phyloP scores from a whole-genome alignment of 129 eudicot species.

The Gnaphalium uliginosum region DNA sequence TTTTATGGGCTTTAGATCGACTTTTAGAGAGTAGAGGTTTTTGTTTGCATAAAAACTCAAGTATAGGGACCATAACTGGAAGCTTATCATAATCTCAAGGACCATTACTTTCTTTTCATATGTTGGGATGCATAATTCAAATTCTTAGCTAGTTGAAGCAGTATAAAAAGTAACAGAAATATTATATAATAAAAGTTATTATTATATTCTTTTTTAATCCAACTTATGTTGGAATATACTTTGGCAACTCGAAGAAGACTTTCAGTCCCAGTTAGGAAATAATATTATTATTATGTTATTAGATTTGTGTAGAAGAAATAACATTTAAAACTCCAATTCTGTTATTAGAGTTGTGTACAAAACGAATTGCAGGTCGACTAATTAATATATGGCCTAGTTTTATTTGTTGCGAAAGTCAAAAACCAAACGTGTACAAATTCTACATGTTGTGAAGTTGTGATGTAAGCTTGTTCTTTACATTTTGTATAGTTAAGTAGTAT shows the following conservation, averaged over 20 bases:
- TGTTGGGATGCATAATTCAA: not conserved
- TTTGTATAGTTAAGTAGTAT: too few relatives aligned
- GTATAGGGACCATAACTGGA: slow-evolving; percentile 10
- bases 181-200: not conserved
- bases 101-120: not conserved
- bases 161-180: not conserved
- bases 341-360: too few relatives aligned
- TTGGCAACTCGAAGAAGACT: slow-evolving; percentile 34
- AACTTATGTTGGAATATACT: slow-evolving; percentile 27
- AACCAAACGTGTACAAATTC: too few relatives aligned
- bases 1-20: too few relatives aligned
- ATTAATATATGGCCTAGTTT: too few relatives aligned
- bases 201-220: slow-evolving; percentile 12
- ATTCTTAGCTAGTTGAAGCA: not conserved
- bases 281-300: not conserved
- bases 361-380: too few relatives aligned
- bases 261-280: not conserved
- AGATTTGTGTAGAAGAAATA: not conserved
- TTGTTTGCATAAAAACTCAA: not conserved
- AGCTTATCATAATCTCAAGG: not conserved
- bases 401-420: too few relatives aligned
- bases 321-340: not conserved
- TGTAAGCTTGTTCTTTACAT: too few relatives aligned
- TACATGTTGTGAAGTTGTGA: too few relatives aligned
- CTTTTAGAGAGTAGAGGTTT: not conserved